Evolutionary conservation across 495 filamentous ascomycete genomes (phyloP), one percentile per base, ranked within the genome.

Genomic region (Penicillium turbatum): DNA sequence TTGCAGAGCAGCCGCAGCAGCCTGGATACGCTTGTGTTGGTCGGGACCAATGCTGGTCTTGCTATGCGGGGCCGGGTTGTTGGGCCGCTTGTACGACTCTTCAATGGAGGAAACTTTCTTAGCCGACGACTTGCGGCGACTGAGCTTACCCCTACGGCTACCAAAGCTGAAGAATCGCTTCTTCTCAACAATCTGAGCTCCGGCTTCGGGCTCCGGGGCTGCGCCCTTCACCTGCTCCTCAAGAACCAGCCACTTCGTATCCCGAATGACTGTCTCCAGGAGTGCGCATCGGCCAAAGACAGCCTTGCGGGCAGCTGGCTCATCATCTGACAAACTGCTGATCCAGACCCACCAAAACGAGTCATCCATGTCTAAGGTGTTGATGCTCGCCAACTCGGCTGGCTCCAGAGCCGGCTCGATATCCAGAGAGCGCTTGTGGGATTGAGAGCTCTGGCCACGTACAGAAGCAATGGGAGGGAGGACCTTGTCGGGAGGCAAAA

Each of bases 291-390:
- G 81, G 12, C 93, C 95, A 70, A 98, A 98, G 15, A 89, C 89
- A 4, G 91, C 86, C 68, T 98, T 98, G 51, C 93, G 83, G 29
- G 84, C 76, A 0, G 82, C 69, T 2, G 90, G 84, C 68, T 98
- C 93, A 61, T 98, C 93, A 6, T 82, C 86, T 2, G 92, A 92
- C 65, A 98, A 71, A 76, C 93, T 97, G 60, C 82, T 93, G 79
- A 97, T 97, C 93, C 93, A 98, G 21, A 97, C 93, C 93, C 93
- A 98, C 95, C 95, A 98, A 68, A 98, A 98, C 0, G 92, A 86
- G 65, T 97, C 93, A 63, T 98, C 93, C 10, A 97, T 74, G 54
- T 95, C 87, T 42, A 98, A 81, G 39, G 80, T 79, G 29, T 80
- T 86, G 58, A 97, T 95, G 60, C 89, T 96, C 21, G 92, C 92